Conservation (phyloP, 805 yeast genomes). For the Saccharomycopsis amapae region DNA sequence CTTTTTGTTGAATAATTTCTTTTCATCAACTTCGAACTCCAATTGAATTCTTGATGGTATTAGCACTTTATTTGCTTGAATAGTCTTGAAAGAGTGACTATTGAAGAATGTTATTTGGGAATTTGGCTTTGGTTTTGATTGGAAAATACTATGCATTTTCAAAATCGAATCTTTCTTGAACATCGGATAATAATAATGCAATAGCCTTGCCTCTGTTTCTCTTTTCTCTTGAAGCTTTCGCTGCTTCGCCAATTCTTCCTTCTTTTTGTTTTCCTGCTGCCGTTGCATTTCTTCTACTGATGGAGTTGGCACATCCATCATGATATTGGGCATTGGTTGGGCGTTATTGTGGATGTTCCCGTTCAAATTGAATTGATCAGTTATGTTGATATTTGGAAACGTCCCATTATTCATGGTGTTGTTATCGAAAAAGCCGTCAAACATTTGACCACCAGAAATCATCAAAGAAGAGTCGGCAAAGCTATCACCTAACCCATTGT, state of each 20-base stretch:
- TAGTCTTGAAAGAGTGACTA: constrained; percentile 17
- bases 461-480: no score
- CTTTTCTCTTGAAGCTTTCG: constrained; percentile 17
- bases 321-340: neutral
- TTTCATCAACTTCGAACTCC: constrained; percentile 13
- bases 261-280: neutral
- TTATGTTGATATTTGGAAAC: no score
- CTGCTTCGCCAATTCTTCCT: constrained; percentile 3
- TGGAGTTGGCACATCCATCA: no score
- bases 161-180: constrained; percentile 49
- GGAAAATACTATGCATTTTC: constrained; percentile 59
- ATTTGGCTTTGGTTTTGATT: constrained; percentile 62
- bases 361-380: neutral
- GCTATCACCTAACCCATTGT: no score
- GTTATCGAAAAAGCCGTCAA: no score
- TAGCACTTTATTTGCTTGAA: constrained; percentile 7
- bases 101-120: constrained; percentile 33
- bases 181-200: constrained; percentile 53
- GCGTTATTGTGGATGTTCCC: neutral
- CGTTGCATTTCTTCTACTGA: neutral
- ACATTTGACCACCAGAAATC: no score
- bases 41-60: constrained; percentile 7
- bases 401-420: no score
- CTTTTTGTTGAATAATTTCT: constrained; percentile 10
- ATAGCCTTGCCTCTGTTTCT: constrained; percentile 25